Evolutionary conservation across 257 asterid genomes (phyloP).

Genomic region (Solanum clarkiae): DNA sequence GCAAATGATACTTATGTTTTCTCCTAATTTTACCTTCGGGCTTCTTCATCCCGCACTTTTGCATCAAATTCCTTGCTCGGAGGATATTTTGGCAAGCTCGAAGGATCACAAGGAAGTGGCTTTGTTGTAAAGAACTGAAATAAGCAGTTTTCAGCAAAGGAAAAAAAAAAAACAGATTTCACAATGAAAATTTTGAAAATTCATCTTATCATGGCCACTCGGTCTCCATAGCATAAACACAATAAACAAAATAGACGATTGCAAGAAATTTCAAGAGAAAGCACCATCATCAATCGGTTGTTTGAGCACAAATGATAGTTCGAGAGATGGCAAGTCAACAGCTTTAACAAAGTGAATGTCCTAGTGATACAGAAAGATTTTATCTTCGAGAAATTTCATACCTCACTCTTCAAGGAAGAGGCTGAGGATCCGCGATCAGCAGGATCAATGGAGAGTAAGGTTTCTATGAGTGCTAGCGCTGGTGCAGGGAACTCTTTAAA

Average conservation of each 20-base stretch:
- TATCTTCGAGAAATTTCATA: constrained; percentile 7
- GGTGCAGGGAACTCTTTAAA: constrained; percentile 81
- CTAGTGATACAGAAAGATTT: neutral
- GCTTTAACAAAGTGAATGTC: neutral
- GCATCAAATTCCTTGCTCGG: constrained; percentile 97
- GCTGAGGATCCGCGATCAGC: constrained; percentile 84
- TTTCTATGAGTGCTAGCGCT: constrained; percentile 68
- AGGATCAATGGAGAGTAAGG: constrained; percentile 76
- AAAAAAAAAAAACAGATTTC: neutral
- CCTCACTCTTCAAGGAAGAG: constrained; percentile 88
- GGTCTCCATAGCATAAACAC: neutral
- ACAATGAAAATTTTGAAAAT: neutral
- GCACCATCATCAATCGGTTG: neutral
- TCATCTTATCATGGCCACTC: neutral
- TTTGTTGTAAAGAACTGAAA: constrained; percentile 66
- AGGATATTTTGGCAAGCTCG: constrained; percentile 86
- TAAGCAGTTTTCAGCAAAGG: neutral
- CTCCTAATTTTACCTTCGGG: constrained; percentile 47
- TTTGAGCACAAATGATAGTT: neutral
- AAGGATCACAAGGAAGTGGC: constrained; percentile 91
- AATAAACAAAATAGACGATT: neutral
- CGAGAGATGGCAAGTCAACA: neutral
- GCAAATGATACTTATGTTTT: neutral
- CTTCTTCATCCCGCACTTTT: constrained; percentile 89
- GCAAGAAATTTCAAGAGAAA: neutral